Evolutionary conservation across 2,329 filamentous ascomycete genomes (phyloP), one percentile per base, ranked within the genome.

Genomic region (Corinectria fuckeliana): DNA sequence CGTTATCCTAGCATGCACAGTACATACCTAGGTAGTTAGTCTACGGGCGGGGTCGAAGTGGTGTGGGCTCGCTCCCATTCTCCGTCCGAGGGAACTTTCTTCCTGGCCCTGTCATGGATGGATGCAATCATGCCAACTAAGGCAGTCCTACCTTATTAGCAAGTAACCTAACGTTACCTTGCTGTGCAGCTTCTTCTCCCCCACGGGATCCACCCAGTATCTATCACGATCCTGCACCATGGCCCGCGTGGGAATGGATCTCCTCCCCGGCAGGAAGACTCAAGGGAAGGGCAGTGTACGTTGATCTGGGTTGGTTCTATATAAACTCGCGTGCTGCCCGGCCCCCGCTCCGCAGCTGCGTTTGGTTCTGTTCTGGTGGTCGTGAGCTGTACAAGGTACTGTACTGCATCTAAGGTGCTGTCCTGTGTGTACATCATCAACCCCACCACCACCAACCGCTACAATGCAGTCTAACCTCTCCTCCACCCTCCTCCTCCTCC

Each of bases 401-500:
- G 11, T 28, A n/a, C n/a, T n/a, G 42, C 36, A 11, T 34, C 23
- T 28, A 34, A 30, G 21, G 36, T 32, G 38, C 28, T 25, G 23
- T 36, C 16, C 26, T 44, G 44, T 6, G 11, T 16, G 16, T 16
- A 25, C 32, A 42, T n/a, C 32, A 51, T 47, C 28, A 49, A 41
- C 39, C 39, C 34, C 45, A 49, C 45, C 23, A 49, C 21, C 26
- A 59, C 16, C 30, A 34, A 18, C 50, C 42, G n/a, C 48, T 18
- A 51, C 57, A 50, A 81, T 81, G 79, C 75, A 71, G 55, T 66
- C 76, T 66, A 80, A 79, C 62, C 69, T 76, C 21, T 60, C 80
- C 56, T 65, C 76, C 66, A 80, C 78, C 61, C 69, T 77, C 20
- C 60, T 81, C 56, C 67, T 81, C 58, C 65, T 69, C 42, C 58